Evolutionary conservation across 176 grass and related monocot genomes (phyloP).

Genomic region (Bothriochloa decipiens): DNA sequence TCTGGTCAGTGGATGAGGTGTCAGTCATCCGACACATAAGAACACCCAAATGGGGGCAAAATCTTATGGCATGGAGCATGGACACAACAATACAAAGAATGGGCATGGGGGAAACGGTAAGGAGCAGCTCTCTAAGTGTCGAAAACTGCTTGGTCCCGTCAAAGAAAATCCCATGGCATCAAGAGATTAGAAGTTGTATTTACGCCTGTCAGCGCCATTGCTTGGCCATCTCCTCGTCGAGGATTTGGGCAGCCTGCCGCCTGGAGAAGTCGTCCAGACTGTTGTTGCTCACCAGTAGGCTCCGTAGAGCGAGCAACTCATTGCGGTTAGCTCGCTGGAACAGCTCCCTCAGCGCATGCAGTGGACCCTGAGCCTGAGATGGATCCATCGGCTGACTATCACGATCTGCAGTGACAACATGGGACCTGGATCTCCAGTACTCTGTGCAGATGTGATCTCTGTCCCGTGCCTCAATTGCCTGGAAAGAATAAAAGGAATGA

Average conservation of each 20-base stretch:
- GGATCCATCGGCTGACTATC: conserved; percentile 16
- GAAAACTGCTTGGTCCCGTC: conserved; percentile 28
- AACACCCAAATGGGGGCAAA: neutral
- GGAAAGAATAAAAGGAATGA: conserved; percentile 14
- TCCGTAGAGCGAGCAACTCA: conserved; percentile 60
- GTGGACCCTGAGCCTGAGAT: conserved; percentile 50
- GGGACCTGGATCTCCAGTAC: conserved; percentile 76
- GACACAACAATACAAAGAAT: conserved; percentile 31
- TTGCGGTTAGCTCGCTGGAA: conserved; percentile 72
- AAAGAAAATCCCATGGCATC: conserved; percentile 39
- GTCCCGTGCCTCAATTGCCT: conserved; percentile 70
- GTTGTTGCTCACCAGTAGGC: conserved; percentile 45
- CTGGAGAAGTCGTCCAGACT: conserved; percentile 42
- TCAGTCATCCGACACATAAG: neutral
- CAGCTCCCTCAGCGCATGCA: conserved; percentile 58
- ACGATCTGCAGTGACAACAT: conserved; percentile 31
- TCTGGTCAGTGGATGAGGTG: conserved; percentile 5
- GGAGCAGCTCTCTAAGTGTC: conserved; percentile 25
- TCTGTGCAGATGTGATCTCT: conserved; percentile 66
- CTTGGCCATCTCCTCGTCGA: conserved; percentile 58
- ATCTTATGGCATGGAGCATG: conserved; percentile 16
- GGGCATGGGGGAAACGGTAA: conserved; percentile 18
- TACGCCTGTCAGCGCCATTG: conserved; percentile 36
- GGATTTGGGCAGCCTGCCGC: conserved; percentile 44
- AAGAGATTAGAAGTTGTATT: conserved; percentile 33